Base-by-base conservation (phyloP, 306 rosid genomes). In the Cicer yamashitae region DNA sequence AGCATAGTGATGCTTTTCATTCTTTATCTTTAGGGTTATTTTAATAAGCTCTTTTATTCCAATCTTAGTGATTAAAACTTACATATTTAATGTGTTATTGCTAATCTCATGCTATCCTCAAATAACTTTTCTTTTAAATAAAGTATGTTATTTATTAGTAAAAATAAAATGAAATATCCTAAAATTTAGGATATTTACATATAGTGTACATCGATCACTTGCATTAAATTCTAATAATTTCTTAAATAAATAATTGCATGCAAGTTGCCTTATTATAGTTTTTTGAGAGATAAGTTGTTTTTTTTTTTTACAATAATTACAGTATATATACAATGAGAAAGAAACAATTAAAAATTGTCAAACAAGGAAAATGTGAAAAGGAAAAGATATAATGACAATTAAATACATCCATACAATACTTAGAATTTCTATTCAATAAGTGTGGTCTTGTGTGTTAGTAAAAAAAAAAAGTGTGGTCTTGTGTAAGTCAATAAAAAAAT, bases 31-130 rank as follows among this genome's bases (percentile, higher is more conserved):
- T 56, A 63, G 17, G 5, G 1, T 50, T 69, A 44, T 71, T 47
- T 65, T 10, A 58, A 76, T 71, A 53, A 53, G 44, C 47, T 63
- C 74, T 14, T 76, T 64, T 57, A 64, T 76, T 70, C 82, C 71
- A 56, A 77, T 25, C 80, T 51, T 81, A 30, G 20, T 47, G 6
- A 40, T 14, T 57, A 81, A 67, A 65, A 58, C 3, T 66, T 37
- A 66, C 56, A 41, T 41, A 20, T 60, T 20, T 15, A 6, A 30
- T 3, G 5, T 30, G 34, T 30, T 30, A 30, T 30, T 30, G 34
- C 34, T 30, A 30, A 30, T 30, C 5, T 30, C 5, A 30, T 30
- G 34, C 34, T 30, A 30, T 30, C 34, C 4, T 30, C 34, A 30
- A 30, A 30, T 30, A 3, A 30, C 34, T 30, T 30, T 30, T 30